Conservation (phyloP, 1,284 basidiomycete genomes). For the Baeospora myosura region DNA sequence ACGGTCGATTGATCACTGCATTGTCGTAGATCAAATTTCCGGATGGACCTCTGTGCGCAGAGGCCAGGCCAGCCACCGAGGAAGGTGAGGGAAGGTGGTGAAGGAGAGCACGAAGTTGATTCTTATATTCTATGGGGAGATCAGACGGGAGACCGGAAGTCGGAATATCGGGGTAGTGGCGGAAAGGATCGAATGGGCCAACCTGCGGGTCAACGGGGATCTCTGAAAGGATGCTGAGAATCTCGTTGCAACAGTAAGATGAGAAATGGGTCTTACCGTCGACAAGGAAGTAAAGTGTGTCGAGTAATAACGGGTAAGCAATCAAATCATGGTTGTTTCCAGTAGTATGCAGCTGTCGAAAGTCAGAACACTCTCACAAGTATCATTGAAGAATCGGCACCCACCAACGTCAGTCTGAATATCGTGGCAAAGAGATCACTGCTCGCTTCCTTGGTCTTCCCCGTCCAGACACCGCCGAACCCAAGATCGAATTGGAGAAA, state of each 20-base stretch:
- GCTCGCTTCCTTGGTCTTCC: conserved; percentile 39
- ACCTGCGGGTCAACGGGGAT: conserved; percentile 52
- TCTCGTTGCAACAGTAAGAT: neutral
- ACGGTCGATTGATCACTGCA: conserved; percentile 64
- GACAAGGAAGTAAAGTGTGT: conserved; percentile 65
- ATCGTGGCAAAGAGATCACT: conserved; percentile 38
- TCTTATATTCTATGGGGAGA: conserved; percentile 50
- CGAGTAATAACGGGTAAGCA: conserved; percentile 58
- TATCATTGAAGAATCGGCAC: conserved; percentile 19
- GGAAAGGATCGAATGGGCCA: conserved; percentile 50
- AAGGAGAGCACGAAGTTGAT: conserved; percentile 49
- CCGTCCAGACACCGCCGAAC: conserved; percentile 54
- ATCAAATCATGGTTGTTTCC: conserved; percentile 44
- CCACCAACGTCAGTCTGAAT: conserved; percentile 52
- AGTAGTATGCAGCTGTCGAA: conserved; percentile 40
- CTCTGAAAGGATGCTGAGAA: conserved; percentile 33
- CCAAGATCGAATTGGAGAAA: conserved; percentile 67
- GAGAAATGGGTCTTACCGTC: conserved; percentile 45
- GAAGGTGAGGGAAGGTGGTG: conserved; percentile 42
- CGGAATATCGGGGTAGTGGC: conserved; percentile 48
- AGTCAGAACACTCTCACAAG: conserved; percentile 7
- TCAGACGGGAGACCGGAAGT: conserved; percentile 45
- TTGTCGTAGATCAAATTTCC: conserved; percentile 41
- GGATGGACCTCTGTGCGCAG: conserved; percentile 44
- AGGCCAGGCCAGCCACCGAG: conserved; percentile 50